phyloP scores from a whole-genome alignment of 805 yeast genomes.

The Spathaspora hagerdaliae region DNA sequence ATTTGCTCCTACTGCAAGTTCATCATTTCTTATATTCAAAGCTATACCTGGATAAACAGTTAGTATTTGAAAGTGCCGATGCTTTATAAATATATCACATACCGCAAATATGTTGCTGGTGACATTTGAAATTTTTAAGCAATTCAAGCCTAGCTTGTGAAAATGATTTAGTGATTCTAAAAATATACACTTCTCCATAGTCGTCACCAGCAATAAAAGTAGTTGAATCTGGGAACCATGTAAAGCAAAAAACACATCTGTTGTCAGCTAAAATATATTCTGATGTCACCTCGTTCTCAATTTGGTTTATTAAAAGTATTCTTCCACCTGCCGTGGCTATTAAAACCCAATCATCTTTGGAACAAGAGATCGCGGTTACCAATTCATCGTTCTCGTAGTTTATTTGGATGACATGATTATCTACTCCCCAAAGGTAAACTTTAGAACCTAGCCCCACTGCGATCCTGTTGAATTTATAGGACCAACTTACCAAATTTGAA shows the following conservation, averaged over 20 bases:
- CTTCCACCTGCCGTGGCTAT: constrained; percentile 60
- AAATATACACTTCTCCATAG: constrained; percentile 51
- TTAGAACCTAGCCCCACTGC: constrained; percentile 64
- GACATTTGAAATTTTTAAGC: constrained; percentile 19
- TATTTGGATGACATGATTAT: constrained; percentile 37
- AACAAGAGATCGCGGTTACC: constrained; percentile 57
- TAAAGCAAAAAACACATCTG: constrained; percentile 51
- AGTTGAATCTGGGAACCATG: constrained; percentile 50
- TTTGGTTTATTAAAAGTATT: constrained; percentile 43
- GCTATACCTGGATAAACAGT: constrained; percentile 46
- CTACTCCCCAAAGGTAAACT: constrained; percentile 62
- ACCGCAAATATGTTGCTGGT: constrained; percentile 38
- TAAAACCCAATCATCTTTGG: constrained; percentile 43
- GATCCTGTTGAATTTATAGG: constrained; percentile 42
- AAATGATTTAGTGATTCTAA: constrained; percentile 22
- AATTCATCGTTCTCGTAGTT: constrained; percentile 41
- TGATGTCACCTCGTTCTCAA: constrained; percentile 11
- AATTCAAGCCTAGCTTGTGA: constrained; percentile 2
- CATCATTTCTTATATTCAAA: constrained; percentile 47
- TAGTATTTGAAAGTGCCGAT: constrained; percentile 12
- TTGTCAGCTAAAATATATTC: constrained; percentile 12
- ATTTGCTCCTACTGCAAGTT: constrained; percentile 79
- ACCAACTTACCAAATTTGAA: constrained; percentile 74
- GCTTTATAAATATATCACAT: constrained; percentile 9
- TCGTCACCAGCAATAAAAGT: constrained; percentile 64